These are phyloP conservation scores for Stygiomarasmius scandens DNA, from an alignment of 1,284 basidiomycete species.

Conservation along the genomic window DNA sequence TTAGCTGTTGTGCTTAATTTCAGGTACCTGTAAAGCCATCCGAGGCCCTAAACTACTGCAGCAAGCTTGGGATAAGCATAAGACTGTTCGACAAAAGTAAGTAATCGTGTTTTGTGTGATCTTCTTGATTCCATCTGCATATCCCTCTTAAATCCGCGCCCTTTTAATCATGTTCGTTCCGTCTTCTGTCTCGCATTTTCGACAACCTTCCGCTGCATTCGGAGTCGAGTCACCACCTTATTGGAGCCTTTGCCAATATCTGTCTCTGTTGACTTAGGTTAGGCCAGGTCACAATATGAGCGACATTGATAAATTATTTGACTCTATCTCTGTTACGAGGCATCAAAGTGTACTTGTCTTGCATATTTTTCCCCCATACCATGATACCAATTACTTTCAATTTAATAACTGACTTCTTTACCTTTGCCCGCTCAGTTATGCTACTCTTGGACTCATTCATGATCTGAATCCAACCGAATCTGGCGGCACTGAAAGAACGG, in stretches of 20 bases:
- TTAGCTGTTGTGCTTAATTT: background rate
- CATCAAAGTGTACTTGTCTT: too few species aligned
- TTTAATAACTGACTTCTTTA: conserved; percentile 4
- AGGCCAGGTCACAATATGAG: background rate
- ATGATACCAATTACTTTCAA: too few species aligned
- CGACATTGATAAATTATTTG: background rate
- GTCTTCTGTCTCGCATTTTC: too few species aligned
- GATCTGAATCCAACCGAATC: conserved; percentile 65
- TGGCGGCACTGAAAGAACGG: conserved; percentile 56
- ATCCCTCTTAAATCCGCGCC: background rate
- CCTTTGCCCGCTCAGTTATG: conserved; percentile 58
- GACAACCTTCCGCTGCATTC: background rate
- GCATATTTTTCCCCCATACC: too few species aligned
- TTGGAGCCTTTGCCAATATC: background rate
- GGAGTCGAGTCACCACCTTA: background rate
- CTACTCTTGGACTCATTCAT: conserved; percentile 73
- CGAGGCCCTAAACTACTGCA: conserved; percentile 83
- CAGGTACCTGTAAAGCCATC: conserved; percentile 54
- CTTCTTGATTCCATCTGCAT: background rate
- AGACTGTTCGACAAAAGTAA: conserved; percentile 94
- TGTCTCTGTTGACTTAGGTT: conserved; percentile 3
- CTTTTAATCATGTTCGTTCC: background rate
- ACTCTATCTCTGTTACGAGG: background rate
- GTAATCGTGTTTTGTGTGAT: conserved; percentile 27
- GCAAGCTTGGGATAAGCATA: conserved; percentile 85